phyloP scores from a whole-genome alignment of 371 early-diverging fungal species.

The Haplosporangium sp. region DNA sequence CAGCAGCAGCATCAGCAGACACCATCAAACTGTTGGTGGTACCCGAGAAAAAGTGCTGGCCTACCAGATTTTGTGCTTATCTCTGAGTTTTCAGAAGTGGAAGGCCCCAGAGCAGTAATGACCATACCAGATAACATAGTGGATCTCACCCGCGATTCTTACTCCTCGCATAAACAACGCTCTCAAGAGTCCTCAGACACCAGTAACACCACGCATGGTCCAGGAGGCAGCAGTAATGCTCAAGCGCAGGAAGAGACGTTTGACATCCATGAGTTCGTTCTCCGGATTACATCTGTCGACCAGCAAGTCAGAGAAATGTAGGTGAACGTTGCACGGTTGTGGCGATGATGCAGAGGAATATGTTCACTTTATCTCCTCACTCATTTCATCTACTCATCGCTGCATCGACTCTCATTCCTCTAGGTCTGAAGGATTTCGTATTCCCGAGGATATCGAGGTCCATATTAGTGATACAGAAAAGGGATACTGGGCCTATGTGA shows the following conservation, averaged over 20 bases:
- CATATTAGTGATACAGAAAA: slow-evolving; percentile 64
- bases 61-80: slow-evolving; percentile 68
- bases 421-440: slow-evolving; percentile 59
- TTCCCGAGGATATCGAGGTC: slow-evolving; percentile 72
- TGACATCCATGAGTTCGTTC: slow-evolving; percentile 67
- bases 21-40: slow-evolving; percentile 38
- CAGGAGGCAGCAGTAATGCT: not conserved
- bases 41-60: slow-evolving; percentile 20
- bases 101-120: slow-evolving; percentile 67
- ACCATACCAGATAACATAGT: slow-evolving; percentile 57
- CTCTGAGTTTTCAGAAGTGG: slow-evolving; percentile 70
- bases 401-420: not conserved
- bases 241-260: slow-evolving; percentile 38
- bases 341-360: not conserved
- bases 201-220: slow-evolving; percentile 21
- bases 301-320: slow-evolving; percentile 55
- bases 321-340: slow-evolving; percentile 10
- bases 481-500: slow-evolving; percentile 68
- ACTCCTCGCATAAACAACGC: slow-evolving; percentile 28
- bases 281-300: slow-evolving; percentile 67
- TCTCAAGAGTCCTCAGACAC: slow-evolving; percentile 23
- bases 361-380: not conserved
- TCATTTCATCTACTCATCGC: not conserved
- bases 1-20: slow-evolving; percentile 12
- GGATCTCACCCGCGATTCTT: slow-evolving; percentile 56